A percentile compares a stretch with the other conserved stretches of the same genome.
phyloP scores from a whole-genome alignment of 768 basidiomycete genomes.

The Boletus rubroflammeus region DNA sequence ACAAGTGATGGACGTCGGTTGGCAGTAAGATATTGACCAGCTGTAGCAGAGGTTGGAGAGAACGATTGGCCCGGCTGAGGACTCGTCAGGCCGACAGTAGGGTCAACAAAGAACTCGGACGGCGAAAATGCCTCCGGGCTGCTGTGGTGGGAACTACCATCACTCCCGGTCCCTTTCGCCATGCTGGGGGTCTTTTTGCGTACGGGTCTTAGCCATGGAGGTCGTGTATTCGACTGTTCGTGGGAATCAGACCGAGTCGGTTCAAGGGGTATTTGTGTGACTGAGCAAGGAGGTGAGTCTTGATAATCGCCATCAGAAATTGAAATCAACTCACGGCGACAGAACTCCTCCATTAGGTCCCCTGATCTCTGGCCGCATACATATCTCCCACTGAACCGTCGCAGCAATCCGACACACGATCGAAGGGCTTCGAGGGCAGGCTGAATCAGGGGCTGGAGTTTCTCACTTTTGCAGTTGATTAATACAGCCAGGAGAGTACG shows the following conservation, averaged over 20 bases:
- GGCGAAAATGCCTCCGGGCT: slow-evolving; percentile 68
- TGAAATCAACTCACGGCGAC: slow-evolving; percentile 57
- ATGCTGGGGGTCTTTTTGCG: slow-evolving; percentile 64
- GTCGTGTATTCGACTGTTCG: slow-evolving; percentile 49
- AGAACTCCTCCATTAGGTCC: slow-evolving; percentile 94
- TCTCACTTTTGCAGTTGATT: slow-evolving; percentile 82
- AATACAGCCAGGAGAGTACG: slow-evolving; percentile 85
- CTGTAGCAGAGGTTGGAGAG: slow-evolving; percentile 18
- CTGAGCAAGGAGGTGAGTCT: slow-evolving; percentile 34
- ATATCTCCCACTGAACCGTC: slow-evolving; percentile 88
- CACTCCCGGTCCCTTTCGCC: slow-evolving; percentile 44
- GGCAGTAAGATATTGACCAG: slow-evolving; percentile 24
- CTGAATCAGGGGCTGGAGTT: slow-evolving; percentile 70
- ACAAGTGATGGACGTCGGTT: slow-evolving; percentile 24
- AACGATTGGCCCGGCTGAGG: slow-evolving; percentile 25
- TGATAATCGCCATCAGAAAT: background rate
- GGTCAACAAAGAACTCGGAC: slow-evolving; percentile 60
- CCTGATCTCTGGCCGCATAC: slow-evolving; percentile 88
- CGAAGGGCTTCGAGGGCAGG: slow-evolving; percentile 81
- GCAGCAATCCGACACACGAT: slow-evolving; percentile 82
- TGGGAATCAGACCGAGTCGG: slow-evolving; percentile 51
- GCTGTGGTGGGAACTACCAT: slow-evolving; percentile 41
- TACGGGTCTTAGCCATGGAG: slow-evolving; percentile 87
- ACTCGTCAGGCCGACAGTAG: slow-evolving; percentile 23
- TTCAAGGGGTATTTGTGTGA: slow-evolving; percentile 86